Evolutionary conservation across 108 stramenopile genomes (phyloP).

Genomic region (Parietichytrium sp.): DNA sequence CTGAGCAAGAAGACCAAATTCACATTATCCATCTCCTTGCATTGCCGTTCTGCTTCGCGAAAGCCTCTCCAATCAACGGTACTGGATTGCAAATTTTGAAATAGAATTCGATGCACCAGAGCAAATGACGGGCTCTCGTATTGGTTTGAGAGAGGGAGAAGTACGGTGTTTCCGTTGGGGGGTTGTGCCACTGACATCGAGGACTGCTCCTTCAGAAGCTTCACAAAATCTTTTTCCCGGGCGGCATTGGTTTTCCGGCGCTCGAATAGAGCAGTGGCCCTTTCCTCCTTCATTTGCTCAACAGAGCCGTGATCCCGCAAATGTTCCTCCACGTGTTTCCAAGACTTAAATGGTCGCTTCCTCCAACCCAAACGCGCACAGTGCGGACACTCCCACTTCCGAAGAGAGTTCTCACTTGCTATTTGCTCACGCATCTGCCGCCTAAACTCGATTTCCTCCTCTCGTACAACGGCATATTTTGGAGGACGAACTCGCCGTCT

Average conservation of each 20-base stretch:
- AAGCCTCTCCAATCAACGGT: no score
- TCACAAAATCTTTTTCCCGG: neutral
- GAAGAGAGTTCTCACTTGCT: neutral
- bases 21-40: neutral
- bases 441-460: neutral
- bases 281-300: neutral
- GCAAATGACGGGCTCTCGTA: neutral
- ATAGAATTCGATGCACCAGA: neutral
- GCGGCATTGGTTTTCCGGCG: neutral
- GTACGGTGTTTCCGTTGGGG: neutral
- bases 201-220: neutral
- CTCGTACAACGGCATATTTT: neutral
- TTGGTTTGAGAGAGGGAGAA: neutral
- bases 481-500: neutral
- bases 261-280: neutral
- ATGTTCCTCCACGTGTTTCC: slow-evolving; percentile 18
- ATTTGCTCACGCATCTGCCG: neutral
- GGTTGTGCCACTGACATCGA: neutral
- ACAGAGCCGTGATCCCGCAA: neutral
- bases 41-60: neutral
- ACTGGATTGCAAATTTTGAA: no score
- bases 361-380: neutral
- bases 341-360: neutral
- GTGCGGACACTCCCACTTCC: neutral
- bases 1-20: neutral